phyloP scores from a whole-genome alignment of 2,329 filamentous ascomycete species.

The Neophaeococcomyces mojaviensis region DNA sequence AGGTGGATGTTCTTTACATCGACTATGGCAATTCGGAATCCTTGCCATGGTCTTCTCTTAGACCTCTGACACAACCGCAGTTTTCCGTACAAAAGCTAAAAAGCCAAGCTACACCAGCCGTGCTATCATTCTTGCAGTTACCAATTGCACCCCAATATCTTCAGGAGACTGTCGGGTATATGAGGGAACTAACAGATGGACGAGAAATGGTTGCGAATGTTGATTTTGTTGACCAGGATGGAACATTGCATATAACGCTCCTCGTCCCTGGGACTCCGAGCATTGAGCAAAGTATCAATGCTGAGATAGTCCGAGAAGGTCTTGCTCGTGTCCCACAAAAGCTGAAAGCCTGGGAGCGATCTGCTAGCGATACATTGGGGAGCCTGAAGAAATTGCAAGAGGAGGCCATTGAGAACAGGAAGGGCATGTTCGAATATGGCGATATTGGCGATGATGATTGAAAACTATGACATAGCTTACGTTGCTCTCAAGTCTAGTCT shows the following conservation, averaged over 20 bases:
- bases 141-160: conserved; percentile 78
- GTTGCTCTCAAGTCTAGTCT: too few species aligned
- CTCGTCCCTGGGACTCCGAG: conserved; percentile 66
- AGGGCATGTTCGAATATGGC: conserved; percentile 97
- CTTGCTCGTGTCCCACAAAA: conserved; percentile 88
- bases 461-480: too few species aligned
- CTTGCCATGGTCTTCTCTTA: conserved; percentile 74
- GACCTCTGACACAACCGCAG: conserved; percentile 68
- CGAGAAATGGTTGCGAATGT: conserved; percentile 82
- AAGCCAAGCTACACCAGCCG: conserved; percentile 78
- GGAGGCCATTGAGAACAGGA: conserved; percentile 69
- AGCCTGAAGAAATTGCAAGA: conserved; percentile 66
- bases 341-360: conserved; percentile 82
- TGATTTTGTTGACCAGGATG: conserved; percentile 75
- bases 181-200: conserved; percentile 66
- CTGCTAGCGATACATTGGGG: conserved; percentile 63
- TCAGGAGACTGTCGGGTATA: conserved; percentile 65
- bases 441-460: conserved; percentile 80
- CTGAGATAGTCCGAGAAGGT: conserved; percentile 74
- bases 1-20: conserved; percentile 85
- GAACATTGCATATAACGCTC: conserved; percentile 75
- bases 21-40: conserved; percentile 95
- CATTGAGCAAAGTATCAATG: conserved; percentile 75
- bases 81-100: conserved; percentile 78
- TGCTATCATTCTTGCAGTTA: conserved; percentile 81